Conservation (phyloP, 805 yeast genomes). For the Maudiozyma serrabonitensis region DNA sequence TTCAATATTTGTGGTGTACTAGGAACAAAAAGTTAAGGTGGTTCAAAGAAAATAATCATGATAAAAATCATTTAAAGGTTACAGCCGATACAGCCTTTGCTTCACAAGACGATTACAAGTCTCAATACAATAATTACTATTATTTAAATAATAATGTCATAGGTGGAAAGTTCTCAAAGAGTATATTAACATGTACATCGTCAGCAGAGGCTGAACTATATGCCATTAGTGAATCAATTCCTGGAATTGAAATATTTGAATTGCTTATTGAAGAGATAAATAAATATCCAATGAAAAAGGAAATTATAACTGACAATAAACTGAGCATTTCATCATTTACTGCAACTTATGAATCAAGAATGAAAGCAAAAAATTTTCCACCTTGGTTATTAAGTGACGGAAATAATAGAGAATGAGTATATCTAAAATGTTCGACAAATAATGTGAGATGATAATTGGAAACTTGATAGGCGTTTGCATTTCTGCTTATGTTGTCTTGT, state of each 20-base stretch:
- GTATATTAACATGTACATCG: neutral
- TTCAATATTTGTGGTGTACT: conserved; percentile 5
- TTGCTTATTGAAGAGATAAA: neutral
- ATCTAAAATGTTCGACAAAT: too few relatives aligned
- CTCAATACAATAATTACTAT: too few relatives aligned
- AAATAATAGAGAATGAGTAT: too few relatives aligned
- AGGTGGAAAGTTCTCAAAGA: neutral
- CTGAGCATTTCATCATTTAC: neutral
- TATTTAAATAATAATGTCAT: neutral
- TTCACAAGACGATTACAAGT: too few relatives aligned
- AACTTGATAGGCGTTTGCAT: too few relatives aligned
- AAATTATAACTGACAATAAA: neutral
- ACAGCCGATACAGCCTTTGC: neutral
- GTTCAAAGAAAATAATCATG: neutral
- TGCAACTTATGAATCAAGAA: too few relatives aligned
- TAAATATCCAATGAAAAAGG: neutral
- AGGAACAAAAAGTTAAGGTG: conserved; percentile 3
- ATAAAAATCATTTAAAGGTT: neutral
- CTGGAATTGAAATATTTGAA: neutral
- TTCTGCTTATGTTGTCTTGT: too few relatives aligned
- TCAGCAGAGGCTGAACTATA: neutral
- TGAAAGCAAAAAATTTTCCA: too few relatives aligned
- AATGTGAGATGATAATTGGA: too few relatives aligned
- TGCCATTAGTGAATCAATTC: neutral
- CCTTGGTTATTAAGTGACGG: too few relatives aligned